Base-by-base conservation (phyloP, 164 flowering plant species). In the Kingdonia uniflora region DNA sequence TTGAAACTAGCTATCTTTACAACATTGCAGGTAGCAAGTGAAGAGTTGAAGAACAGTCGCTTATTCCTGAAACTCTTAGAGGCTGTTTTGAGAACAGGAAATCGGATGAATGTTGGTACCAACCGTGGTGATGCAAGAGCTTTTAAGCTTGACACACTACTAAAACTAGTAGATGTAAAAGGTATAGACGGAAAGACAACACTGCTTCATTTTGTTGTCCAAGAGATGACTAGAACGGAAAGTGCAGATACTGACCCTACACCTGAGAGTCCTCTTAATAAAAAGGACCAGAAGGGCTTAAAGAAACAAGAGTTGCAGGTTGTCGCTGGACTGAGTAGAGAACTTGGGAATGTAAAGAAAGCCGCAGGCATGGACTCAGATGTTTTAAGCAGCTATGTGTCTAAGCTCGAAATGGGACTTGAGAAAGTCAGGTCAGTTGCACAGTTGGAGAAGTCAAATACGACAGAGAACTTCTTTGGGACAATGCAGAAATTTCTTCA, bases 101-200 rank as follows among this genome's bases (percentile, higher is more conserved):
- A 92, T 72, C 67, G 97, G 55, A 92, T 92, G 99, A 92, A 92
- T 62, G 97, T 78, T 50, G 99, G 99, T 42, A 92, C 99, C 14
- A 82, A 84, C 63, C 81, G 99, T 1, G 99, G 99, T 29, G 95
- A 80, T 70, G 99, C 97, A 42, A 82, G 49, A 69, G 85, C 99
- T 42, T 92, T 92, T 68, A 92, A 92, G 70, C 87, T 92, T 19
- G 99, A 92, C 19, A 80, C 95, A 19, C 84, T 92, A 49, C 66
- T 88, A 26, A 92, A 92, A 71, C 75, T 92, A 15, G 91, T 73
- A 13, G 99, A 92, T 62, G 70, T 92, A 60, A 88, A 92, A 64
- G 99, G 95, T 45, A 81, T 84, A 11, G 99, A 92, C 69, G 99
- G 99, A 38, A 86, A 88, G 62, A 92, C 99, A 19, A 92, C 99